Conservation (phyloP, 2,329 filamentous ascomycete genomes). For the Cladophialophora psammophila region DNA sequence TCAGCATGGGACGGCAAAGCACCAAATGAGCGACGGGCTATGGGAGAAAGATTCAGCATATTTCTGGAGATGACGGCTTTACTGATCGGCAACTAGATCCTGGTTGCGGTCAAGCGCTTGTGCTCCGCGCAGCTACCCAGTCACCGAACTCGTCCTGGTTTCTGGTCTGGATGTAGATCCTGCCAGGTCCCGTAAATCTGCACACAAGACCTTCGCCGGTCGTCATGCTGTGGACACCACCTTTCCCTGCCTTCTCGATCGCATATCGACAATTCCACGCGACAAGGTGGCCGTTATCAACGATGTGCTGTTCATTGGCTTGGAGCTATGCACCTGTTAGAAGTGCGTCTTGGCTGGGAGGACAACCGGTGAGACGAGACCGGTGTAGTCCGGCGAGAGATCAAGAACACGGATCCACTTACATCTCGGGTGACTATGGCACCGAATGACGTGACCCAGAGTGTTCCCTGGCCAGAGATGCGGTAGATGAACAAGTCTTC, state of each 20-base stretch:
- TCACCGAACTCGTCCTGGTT: slow-evolving; percentile 33
- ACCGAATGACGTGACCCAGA: slow-evolving; percentile 34
- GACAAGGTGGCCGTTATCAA: slow-evolving; percentile 36
- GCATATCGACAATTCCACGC: slow-evolving; percentile 35
- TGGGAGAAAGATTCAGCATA: background rate
- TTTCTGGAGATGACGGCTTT: background rate
- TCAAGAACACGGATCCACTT: slow-evolving; percentile 16
- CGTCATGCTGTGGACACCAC: slow-evolving; percentile 25
- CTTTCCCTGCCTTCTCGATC: slow-evolving; percentile 33
- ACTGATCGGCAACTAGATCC: background rate
- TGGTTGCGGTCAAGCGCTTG: background rate
- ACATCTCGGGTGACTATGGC: slow-evolving; percentile 32
- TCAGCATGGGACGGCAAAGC: background rate
- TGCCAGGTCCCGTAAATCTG: slow-evolving; percentile 36
- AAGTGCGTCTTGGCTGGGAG: background rate
- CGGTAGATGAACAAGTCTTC: slow-evolving; percentile 37
- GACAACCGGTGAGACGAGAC: background rate
- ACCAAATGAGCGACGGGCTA: background rate
- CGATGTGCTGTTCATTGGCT: slow-evolving; percentile 34
- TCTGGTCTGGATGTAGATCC: slow-evolving; percentile 36
- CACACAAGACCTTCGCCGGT: slow-evolving; percentile 35
- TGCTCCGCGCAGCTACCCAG: slow-evolving; percentile 18
- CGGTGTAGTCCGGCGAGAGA: background rate
- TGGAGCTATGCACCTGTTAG: slow-evolving; percentile 24
- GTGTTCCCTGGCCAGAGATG: slow-evolving; percentile 29